These are phyloP conservation scores for Podospora bellae-mahoneyi DNA, from an alignment of 495 filamentous ascomycete species.

Conservation along the genomic window DNA sequence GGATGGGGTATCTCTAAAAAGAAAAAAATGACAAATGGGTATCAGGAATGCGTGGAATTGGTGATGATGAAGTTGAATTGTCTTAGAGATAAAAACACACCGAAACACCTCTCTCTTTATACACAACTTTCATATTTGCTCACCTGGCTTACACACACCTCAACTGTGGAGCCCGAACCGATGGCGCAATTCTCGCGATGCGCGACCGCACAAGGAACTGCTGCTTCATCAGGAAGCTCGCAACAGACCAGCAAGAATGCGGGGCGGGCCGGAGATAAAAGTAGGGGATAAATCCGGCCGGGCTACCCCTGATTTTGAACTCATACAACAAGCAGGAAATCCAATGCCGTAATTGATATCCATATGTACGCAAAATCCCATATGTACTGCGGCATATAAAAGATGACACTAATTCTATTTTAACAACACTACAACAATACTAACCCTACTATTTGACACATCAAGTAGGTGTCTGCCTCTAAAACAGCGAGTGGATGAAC, in stretches of 20 bases:
- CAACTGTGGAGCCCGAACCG: background rate
- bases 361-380: background rate
- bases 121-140: background rate
- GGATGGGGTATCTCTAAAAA: background rate
- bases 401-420: background rate
- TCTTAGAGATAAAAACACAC: background rate
- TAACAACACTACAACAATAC: background rate
- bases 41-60: background rate
- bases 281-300: background rate
- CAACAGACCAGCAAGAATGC: background rate
- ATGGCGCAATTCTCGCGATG: constrained; percentile 2
- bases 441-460: background rate
- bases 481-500: background rate
- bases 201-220: background rate
- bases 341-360: background rate
- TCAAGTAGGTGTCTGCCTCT: background rate
- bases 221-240: background rate
- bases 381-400: background rate
- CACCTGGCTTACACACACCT: background rate
- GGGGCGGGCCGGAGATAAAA: background rate
- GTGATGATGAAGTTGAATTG: background rate
- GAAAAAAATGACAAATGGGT: background rate
- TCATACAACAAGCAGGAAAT: background rate
- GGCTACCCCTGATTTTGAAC: background rate
- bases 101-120: background rate